phyloP scores from a whole-genome alignment of 352 stramenopile species.

The Blastocystis sp. region DNA sequence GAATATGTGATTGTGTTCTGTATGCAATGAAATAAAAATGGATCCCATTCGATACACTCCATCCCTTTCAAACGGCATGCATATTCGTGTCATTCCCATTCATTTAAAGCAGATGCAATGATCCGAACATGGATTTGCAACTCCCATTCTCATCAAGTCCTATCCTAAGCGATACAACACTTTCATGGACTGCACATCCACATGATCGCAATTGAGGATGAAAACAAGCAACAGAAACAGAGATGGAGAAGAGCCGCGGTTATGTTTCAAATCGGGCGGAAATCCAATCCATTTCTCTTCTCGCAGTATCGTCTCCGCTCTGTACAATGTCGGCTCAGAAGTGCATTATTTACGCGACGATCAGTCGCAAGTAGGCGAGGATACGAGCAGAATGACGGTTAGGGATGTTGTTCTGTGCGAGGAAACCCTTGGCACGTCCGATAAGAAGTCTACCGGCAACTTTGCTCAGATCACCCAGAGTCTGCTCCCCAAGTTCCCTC shows the following conservation, averaged over 20 bases:
- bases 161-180: no score
- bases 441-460: slow-evolving; percentile 61
- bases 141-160: no score
- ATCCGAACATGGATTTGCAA: no score
- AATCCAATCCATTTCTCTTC: not conserved
- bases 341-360: slow-evolving; percentile 57
- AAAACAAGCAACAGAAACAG: slow-evolving; percentile 24
- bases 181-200: no score
- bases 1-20: no score
- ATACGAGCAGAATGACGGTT: not conserved
- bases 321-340: slow-evolving; percentile 45
- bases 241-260: not conserved
- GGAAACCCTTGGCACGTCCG: slow-evolving; percentile 35
- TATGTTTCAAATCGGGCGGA: slow-evolving; percentile 1
- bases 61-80: no score
- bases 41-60: no score
- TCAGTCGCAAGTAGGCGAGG: slow-evolving; percentile 12
- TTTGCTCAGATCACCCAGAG: slow-evolving; percentile 64
- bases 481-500: slow-evolving; percentile 59
- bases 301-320: not conserved
- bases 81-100: no score
- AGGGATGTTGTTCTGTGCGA: slow-evolving; percentile 64
- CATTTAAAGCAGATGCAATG: no score
- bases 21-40: no score
- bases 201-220: no score